phyloP scores from a whole-genome alignment of 2,329 filamentous ascomycete genomes.

The Clonostachys rosea region DNA sequence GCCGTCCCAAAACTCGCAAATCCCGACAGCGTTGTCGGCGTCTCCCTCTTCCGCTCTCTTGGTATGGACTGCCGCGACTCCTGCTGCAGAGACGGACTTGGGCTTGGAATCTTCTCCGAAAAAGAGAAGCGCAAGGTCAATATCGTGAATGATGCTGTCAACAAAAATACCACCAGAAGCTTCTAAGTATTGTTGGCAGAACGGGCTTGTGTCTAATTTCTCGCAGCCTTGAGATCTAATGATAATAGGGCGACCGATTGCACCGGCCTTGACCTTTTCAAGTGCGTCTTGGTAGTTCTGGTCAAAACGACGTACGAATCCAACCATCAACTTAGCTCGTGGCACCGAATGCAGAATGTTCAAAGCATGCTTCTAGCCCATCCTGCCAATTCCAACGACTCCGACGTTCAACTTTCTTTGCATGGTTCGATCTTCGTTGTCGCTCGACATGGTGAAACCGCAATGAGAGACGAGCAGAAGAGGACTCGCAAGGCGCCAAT shows the following conservation, averaged over 20 bases:
- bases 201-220: constrained; percentile 59
- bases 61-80: constrained; percentile 21
- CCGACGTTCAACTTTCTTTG: constrained; percentile 31
- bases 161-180: constrained; percentile 66
- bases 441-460: no score
- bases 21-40: constrained; percentile 34
- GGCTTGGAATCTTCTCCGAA: constrained; percentile 20
- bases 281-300: constrained; percentile 59
- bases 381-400: constrained; percentile 44
- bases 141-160: constrained; percentile 67
- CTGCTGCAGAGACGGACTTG: constrained; percentile 19
- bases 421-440: background rate
- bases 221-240: constrained; percentile 66
- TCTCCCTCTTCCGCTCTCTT: constrained; percentile 21
- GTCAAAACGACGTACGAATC: constrained; percentile 47
- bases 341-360: constrained; percentile 39
- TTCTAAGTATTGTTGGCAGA: constrained; percentile 63
- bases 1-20: constrained; percentile 36
- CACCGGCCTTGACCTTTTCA: constrained; percentile 38
- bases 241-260: constrained; percentile 56
- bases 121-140: constrained; percentile 31
- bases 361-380: constrained; percentile 45
- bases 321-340: constrained; percentile 54
- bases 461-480: no score
- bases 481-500: no score